These are phyloP conservation scores for Desmodesmus armatus DNA, from an alignment of 139 green algal genomes.

Conservation along the genomic window DNA sequence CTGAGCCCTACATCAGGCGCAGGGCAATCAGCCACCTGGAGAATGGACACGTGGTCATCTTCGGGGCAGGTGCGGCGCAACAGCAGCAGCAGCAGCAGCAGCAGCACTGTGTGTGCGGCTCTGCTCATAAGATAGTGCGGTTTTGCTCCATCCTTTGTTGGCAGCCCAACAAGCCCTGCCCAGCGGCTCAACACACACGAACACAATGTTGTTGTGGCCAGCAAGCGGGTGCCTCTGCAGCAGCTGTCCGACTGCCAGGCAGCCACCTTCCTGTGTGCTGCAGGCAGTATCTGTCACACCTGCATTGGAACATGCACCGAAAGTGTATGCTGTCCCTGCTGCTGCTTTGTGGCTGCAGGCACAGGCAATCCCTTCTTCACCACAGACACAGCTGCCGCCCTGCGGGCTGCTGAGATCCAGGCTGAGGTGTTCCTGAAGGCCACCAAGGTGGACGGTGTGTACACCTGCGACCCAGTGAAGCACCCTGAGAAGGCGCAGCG, in stretches of 20 bases:
- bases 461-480: slow-evolving; percentile 87
- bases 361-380: slow-evolving; percentile 99
- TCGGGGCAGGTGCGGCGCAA: slow-evolving; percentile 79
- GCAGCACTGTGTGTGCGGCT: too few species aligned
- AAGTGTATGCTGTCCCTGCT: too few species aligned
- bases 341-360: slow-evolving; percentile 44
- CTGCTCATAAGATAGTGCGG: neutral
- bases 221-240: too few species aligned
- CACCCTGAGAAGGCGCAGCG: slow-evolving; percentile 34
- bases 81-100: neutral
- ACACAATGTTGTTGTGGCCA: neutral
- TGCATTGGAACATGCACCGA: neutral
- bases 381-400: slow-evolving; percentile 96
- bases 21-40: slow-evolving; percentile 96
- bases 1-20: slow-evolving; percentile 97
- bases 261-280: too few species aligned
- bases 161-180: neutral
- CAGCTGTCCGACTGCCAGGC: neutral
- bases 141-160: neutral
- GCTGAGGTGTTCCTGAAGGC: slow-evolving; percentile 93
- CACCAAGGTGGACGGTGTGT: slow-evolving; percentile 99
- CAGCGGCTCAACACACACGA: neutral
- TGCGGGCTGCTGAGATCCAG: slow-evolving; percentile 96
- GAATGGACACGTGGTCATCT: slow-evolving; percentile 95
- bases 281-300: neutral